Evolutionary conservation across 1,139 yeast genomes (phyloP), one percentile per base, ranked within the genome.

Genomic region (Sugiyamaella paludigena): DNA sequence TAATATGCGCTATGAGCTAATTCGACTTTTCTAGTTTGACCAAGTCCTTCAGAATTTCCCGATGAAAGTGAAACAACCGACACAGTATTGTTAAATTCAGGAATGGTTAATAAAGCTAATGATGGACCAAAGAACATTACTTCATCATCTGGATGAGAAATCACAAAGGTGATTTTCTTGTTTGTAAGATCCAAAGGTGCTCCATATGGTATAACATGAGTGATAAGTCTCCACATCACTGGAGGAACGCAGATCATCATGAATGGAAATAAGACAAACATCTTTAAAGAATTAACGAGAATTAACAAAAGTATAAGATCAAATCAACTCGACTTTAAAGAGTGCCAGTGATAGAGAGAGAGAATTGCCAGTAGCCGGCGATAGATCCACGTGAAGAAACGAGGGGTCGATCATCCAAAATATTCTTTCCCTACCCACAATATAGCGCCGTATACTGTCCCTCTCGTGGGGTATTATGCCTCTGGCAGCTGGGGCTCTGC

Each of bases 121-220:
- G 95, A 75, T 0, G 98, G 98, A 0, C 91, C 80, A 63, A 92
- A 94, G 68, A 94, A 94, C 98, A 94, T 94, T 49, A 89, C 92
- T 68, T 94, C 99, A 65, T 94, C 99, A 67, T 94, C 99, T 0
- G 99, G 99, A 67, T 94, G 99, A 0, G 96, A 96, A 37, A 89
- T 83, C 15, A 92, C 72, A 43, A 87, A 55, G 16, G 69, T 58
- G 36, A 71, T 52, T 28, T 54, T 54, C 36, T 53, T 57, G 50
- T 49, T 57, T 40, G 55, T 41, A 34, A 62, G 52, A 19, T 41
- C 56, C 16, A 28, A 32, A 3, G 62, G 61, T 36, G 54, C 50
- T 7, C 46, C 50, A 19, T 38, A 43, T 4, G 55, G 53, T 27
- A 50, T 40, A 24, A 45, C 45, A 24, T 42, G 31, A 12, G 33